Percentiles rank a stretch among this genome's conserved stretches.
Conservation (phyloP, 805 yeast species). For the Candida ovalis region DNA sequence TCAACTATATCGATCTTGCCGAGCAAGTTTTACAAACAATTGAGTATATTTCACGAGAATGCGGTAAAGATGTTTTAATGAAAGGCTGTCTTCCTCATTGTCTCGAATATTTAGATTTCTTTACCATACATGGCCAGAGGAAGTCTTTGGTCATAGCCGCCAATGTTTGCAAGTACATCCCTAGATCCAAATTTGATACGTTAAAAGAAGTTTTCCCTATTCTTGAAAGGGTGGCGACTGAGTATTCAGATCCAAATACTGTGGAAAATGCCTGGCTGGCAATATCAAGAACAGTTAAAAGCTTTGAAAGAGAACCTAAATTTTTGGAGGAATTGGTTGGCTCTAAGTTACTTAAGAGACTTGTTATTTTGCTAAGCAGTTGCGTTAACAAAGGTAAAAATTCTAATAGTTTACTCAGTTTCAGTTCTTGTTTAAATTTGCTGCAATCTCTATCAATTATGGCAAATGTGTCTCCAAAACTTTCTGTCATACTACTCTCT, state of each 20-base stretch:
- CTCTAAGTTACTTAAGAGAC: constrained; percentile 32
- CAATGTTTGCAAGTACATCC: constrained; percentile 55
- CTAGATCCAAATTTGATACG: constrained; percentile 39
- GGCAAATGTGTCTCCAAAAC: constrained; percentile 40
- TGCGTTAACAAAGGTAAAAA: constrained; percentile 27
- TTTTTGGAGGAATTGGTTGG: constrained; percentile 43
- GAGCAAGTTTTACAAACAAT: constrained; percentile 83
- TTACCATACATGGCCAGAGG: constrained; percentile 84
- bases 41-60: constrained; percentile 58
- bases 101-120: constrained; percentile 76
- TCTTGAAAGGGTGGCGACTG: constrained; percentile 52
- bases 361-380: constrained; percentile 25
- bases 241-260: constrained; percentile 54
- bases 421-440: constrained; percentile 38
- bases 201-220: constrained; percentile 56
- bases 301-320: constrained; percentile 42
- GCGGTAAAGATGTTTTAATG: constrained; percentile 47
- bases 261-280: constrained; percentile 65
- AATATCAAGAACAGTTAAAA: constrained; percentile 52
- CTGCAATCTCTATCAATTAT: constrained; percentile 43
- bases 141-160: constrained; percentile 73
- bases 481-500: constrained; percentile 42
- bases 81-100: constrained; percentile 64
- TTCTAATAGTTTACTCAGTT: constrained; percentile 27
- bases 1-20: constrained; percentile 83